Evolutionary conservation across 305 asterid species (phyloP).

Genomic region (Fraxinus ornus): DNA sequence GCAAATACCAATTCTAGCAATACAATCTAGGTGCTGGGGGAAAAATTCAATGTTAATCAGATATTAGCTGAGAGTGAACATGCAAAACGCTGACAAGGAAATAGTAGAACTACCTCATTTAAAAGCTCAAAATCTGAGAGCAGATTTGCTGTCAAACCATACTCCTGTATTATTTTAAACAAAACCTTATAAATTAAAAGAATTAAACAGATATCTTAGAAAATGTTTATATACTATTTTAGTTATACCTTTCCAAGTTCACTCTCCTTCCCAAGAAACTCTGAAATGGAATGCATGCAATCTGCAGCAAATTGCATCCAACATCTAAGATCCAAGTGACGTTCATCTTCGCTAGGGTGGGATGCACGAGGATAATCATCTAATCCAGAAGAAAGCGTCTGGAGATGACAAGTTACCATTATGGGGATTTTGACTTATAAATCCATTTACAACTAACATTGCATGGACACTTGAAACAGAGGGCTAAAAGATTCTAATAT

Average conservation of each 20-base stretch:
- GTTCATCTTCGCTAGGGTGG: slow-evolving; percentile 92
- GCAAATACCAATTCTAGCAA: not conserved
- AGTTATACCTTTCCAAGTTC: slow-evolving; percentile 53
- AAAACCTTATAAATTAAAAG: slow-evolving; percentile 22
- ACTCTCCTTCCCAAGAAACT: slow-evolving; percentile 61
- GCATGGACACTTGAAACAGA: not conserved
- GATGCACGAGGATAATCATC: slow-evolving; percentile 99
- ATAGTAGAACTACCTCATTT: slow-evolving; percentile 52
- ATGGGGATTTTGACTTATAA: slow-evolving; percentile 24
- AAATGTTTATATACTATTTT: not conserved
- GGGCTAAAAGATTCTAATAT: not conserved
- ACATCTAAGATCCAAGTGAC: slow-evolving; percentile 97
- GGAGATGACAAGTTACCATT: slow-evolving; percentile 28
- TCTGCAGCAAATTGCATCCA: slow-evolving; percentile 99
- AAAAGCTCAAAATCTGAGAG: slow-evolving; percentile 92
- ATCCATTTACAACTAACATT: not conserved
- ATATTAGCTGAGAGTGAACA: not conserved
- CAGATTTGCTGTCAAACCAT: slow-evolving; percentile 58
- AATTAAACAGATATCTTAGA: slow-evolving; percentile 1
- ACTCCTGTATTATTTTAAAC: slow-evolving; percentile 58
- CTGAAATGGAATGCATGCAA: slow-evolving; percentile 84
- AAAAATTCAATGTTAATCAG: not conserved
- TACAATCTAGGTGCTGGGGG: not conserved
- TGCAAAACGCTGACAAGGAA: not conserved
- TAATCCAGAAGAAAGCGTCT: slow-evolving; percentile 92